Base-by-base conservation (phyloP, 305 asterid species). In the Fraxinus sp. region DNA sequence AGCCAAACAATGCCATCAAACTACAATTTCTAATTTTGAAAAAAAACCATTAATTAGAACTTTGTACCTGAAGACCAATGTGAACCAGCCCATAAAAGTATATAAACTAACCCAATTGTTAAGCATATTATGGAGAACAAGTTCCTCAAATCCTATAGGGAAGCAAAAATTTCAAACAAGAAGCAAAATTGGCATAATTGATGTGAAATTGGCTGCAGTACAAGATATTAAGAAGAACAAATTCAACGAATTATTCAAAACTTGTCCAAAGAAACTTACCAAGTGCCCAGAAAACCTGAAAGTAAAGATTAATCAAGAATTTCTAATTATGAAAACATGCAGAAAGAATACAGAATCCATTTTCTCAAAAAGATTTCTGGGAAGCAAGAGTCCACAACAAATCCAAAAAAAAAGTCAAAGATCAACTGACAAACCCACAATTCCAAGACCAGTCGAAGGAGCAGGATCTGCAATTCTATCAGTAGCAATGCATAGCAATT, bases 241-340 rank as follows among this genome's bases (percentile, higher is more conserved):
- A 20, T 74, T 10, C 77, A 35, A 18, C 30, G 18, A 35, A 73
- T 16, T 5, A 9, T 20, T 41, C 18, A 14, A 22, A 76, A 39
- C 52, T 35, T 80, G 75, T 32, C 72, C 18, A 20, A 36, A 75
- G 70, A 79, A 26, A 13, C 33, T 43, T 35, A 43, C 37, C 68
- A 26, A 14, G 75, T 81, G 33, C 81, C 81, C 75, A 26, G 79
- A 77, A 76, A 49, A 70, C 82, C 41, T n/a, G 35, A 37, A 75
- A 59, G 22, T 59, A 2, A 59, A 59, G 78, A 82, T 74, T 62
- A 43, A 79, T 81, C 89, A 62, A 68, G 52, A 64, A 55, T 83
- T 11, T 28, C 22, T 39, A 64, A 80, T 33, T 52, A 10, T 32
- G 24, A 73, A 13, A 57, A 70, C 77, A 71, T 11, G 59, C 62